Conservation (phyloP, 495 filamentous ascomycete genomes). For the Amphirosellinia nigrospora region DNA sequence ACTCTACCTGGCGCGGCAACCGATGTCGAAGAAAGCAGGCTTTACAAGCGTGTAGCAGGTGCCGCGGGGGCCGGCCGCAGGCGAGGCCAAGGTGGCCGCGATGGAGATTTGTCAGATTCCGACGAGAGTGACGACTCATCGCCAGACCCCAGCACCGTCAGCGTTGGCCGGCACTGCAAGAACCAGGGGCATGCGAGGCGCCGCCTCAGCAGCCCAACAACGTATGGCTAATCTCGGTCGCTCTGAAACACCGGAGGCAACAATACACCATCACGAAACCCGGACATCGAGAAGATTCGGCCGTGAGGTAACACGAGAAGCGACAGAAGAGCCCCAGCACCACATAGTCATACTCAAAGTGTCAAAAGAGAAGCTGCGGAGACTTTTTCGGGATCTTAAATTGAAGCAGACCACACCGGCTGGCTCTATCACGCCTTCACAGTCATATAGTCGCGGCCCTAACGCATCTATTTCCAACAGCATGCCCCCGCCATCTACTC, state of each 20-base stretch:
- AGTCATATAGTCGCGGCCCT: constrained; percentile 56
- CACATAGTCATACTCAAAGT: constrained; percentile 78
- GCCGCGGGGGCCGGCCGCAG: constrained; percentile 62
- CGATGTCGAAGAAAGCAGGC: constrained; percentile 80
- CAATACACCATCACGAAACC: constrained; percentile 72
- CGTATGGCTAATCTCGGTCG: constrained; percentile 77
- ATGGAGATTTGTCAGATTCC: constrained; percentile 83
- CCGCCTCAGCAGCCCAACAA: constrained; percentile 79
- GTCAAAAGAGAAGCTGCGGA: constrained; percentile 64
- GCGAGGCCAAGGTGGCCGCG: constrained; percentile 60
- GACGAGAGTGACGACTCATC: constrained; percentile 87
- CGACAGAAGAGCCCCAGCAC: constrained; percentile 69
- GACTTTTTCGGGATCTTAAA: constrained; percentile 56
- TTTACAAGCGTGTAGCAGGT: constrained; percentile 71
- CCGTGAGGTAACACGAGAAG: constrained; percentile 66
- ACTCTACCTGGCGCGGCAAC: constrained; percentile 85
- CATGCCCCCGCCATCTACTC: constrained; percentile 66
- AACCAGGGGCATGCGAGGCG: constrained; percentile 85
- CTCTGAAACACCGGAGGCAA: constrained; percentile 86
- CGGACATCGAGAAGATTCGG: constrained; percentile 66
- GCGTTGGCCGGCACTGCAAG: constrained; percentile 78
- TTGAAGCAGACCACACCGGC: constrained; percentile 47
- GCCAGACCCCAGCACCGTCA: constrained; percentile 82
- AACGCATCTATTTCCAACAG: constrained; percentile 60
- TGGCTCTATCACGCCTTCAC: constrained; percentile 54